phyloP scores from a whole-genome alignment of 2,329 filamentous ascomycete species.

The Albophoma yamanashiensis region DNA sequence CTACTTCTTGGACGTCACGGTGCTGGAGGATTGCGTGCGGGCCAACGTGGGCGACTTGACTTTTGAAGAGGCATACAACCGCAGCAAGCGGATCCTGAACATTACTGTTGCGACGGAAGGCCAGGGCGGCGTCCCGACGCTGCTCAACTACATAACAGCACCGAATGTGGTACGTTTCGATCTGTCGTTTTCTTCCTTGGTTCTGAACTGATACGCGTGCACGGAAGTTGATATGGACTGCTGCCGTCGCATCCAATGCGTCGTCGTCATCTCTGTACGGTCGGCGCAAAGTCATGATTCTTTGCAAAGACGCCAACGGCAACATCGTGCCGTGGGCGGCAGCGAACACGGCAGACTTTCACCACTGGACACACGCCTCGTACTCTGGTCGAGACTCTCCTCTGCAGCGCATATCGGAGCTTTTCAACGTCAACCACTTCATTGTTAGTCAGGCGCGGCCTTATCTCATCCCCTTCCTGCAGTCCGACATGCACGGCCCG shows the following conservation, averaged over 20 bases:
- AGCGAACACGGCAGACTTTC: constrained; percentile 49
- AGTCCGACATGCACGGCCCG: constrained; percentile 69
- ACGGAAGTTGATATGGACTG: constrained; percentile 63
- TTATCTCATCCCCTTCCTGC: constrained; percentile 77
- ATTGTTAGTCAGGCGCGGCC: constrained; percentile 87
- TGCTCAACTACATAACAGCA: constrained; percentile 87
- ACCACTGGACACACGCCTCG: constrained; percentile 55
- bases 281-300: constrained; percentile 51
- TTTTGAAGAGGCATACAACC: constrained; percentile 83
- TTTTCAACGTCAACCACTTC: constrained; percentile 93
- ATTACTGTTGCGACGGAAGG: constrained; percentile 77
- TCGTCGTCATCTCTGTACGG: constrained; percentile 55
- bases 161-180: constrained; percentile 71
- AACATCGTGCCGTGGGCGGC: constrained; percentile 65
- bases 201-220: background rate
- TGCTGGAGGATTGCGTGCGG: constrained; percentile 74
- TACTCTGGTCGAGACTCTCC: constrained; percentile 55
- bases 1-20: constrained; percentile 72
- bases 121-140: constrained; percentile 65
- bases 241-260: constrained; percentile 66
- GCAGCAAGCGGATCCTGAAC: constrained; percentile 79
- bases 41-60: constrained; percentile 82
- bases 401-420: constrained; percentile 62
- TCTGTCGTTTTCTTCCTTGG: background rate
- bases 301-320: constrained; percentile 69